phyloP scores from a whole-genome alignment of 371 early-diverging fungal genomes.

The Mucor plumbeus region DNA sequence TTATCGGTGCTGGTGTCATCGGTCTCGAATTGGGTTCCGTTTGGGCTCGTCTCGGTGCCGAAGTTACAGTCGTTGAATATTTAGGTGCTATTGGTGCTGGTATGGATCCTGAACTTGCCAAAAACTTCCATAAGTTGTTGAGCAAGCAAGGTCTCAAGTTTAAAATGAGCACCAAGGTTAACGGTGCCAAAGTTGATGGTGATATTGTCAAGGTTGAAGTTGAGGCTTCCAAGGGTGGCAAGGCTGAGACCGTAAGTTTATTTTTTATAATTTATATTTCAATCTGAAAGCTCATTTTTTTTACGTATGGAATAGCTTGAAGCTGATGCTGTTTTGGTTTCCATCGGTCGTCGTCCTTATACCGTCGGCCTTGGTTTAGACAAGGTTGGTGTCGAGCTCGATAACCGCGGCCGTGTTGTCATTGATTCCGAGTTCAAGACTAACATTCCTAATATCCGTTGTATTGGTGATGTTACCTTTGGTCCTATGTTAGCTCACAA shows the following conservation, averaged over 20 bases:
- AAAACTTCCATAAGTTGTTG: conserved; percentile 89
- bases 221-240: conserved; percentile 87
- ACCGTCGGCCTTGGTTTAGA: conserved; percentile 93
- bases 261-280: neutral
- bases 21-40: conserved; percentile 98
- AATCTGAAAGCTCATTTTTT: neutral
- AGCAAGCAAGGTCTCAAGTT: conserved; percentile 97
- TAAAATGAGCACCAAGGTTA: conserved; percentile 96
- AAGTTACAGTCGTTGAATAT: conserved; percentile 97
- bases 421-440: conserved; percentile 92
- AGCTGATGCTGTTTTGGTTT: conserved; percentile 92
- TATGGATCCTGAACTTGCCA: conserved; percentile 95
- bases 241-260: conserved; percentile 66
- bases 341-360: conserved; percentile 95
- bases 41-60: conserved; percentile 94
- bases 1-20: conserved; percentile 99
- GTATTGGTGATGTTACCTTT: conserved; percentile 96
- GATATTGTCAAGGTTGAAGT: conserved; percentile 90
- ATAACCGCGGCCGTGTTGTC: conserved; percentile 88
- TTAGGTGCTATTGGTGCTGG: conserved; percentile 93
- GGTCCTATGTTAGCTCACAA: conserved; percentile 99
- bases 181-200: conserved; percentile 79
- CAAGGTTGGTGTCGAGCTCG: conserved; percentile 85
- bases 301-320: conserved; percentile 58
- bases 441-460: conserved; percentile 85